Conservation (phyloP, 331 rosid genomes). For the Quercus lobata region DNA sequence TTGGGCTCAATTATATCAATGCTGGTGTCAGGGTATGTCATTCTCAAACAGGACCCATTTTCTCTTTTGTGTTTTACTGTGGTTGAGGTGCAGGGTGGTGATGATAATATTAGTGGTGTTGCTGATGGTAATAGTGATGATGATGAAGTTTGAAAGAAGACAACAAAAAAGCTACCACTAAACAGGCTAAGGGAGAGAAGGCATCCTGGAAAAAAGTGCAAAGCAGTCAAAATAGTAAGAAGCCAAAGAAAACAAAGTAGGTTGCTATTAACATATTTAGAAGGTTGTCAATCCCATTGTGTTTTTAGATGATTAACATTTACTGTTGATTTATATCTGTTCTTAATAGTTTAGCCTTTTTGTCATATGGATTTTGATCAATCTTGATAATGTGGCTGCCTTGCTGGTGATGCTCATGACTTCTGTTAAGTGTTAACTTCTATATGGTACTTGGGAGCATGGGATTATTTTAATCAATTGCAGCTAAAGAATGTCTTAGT, state of each 20-base stretch:
- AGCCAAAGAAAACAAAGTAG: conserved; percentile 45
- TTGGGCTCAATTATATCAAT: conserved; percentile 43
- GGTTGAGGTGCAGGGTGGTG: conserved; percentile 4
- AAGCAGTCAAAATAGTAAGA: conserved; percentile 37
- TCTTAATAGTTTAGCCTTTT: background rate
- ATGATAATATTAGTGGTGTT: too few relatives aligned
- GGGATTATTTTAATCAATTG: too few relatives aligned
- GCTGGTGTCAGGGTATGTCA: conserved; percentile 86
- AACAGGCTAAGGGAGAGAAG: conserved; percentile 38
- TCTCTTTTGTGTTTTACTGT: conserved; percentile 2
- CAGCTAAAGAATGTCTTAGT: too few relatives aligned
- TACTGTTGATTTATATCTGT: conserved; percentile 2
- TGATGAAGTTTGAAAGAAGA: conserved; percentile 29
- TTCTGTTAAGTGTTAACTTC: too few relatives aligned
- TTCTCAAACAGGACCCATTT: conserved; percentile 18
- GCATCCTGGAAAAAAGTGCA: conserved; percentile 41
- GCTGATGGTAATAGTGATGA: conserved; percentile 4
- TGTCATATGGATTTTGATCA: too few relatives aligned
- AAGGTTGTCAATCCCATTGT: conserved; percentile 10
- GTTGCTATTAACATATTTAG: conserved; percentile 1
- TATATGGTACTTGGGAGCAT: too few relatives aligned
- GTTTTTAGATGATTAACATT: conserved; percentile 11
- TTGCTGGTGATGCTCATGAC: too few relatives aligned
- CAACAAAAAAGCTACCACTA: conserved; percentile 12
- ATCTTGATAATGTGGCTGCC: too few relatives aligned